phyloP scores from a whole-genome alignment of 257 asterid species.

The Craterostigma plantagineum region DNA sequence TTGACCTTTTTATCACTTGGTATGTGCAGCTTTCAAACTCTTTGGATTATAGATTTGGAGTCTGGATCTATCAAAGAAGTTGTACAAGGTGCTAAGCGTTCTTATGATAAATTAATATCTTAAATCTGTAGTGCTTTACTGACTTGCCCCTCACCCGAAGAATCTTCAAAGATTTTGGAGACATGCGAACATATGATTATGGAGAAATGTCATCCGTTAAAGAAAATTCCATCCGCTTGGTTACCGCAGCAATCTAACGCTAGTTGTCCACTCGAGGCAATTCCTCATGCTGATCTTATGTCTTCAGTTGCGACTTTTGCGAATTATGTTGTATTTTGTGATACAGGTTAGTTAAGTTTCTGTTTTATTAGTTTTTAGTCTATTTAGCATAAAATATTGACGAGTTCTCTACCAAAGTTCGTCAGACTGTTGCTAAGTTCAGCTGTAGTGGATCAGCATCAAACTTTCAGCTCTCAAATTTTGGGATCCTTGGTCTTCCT shows the following conservation, averaged over 20 bases:
- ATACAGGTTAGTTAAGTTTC: conserved; percentile 37
- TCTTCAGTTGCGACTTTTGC: conserved; percentile 45
- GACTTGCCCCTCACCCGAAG: conserved; percentile 32
- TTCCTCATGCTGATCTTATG: conserved; percentile 55
- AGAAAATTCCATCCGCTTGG: conserved; percentile 43
- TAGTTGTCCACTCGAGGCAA: conserved; percentile 25
- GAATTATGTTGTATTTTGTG: conserved; percentile 44
- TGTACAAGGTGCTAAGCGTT: conserved; percentile 40
- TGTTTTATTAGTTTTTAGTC: conserved; percentile 7
- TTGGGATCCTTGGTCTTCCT: conserved; percentile 74
- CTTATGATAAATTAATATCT: conserved; percentile 1
- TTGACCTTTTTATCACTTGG: background rate
- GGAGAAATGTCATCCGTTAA: conserved; percentile 45
- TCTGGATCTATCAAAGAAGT: conserved; percentile 48
- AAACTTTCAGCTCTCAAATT: conserved; percentile 47
- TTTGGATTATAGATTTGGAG: conserved; percentile 63
- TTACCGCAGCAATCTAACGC: conserved; percentile 26
- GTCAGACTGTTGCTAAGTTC: conserved; percentile 50
- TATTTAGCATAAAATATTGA: conserved; percentile 11
- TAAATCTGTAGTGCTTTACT: conserved; percentile 8
- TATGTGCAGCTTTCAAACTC: conserved; percentile 51
- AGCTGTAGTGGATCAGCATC: conserved; percentile 25
- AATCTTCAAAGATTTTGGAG: conserved; percentile 64
- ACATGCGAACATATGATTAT: conserved; percentile 50
- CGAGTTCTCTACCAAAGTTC: conserved; percentile 36